Conservation (phyloP, 306 rosid species). For the Carpinus fangiana region DNA sequence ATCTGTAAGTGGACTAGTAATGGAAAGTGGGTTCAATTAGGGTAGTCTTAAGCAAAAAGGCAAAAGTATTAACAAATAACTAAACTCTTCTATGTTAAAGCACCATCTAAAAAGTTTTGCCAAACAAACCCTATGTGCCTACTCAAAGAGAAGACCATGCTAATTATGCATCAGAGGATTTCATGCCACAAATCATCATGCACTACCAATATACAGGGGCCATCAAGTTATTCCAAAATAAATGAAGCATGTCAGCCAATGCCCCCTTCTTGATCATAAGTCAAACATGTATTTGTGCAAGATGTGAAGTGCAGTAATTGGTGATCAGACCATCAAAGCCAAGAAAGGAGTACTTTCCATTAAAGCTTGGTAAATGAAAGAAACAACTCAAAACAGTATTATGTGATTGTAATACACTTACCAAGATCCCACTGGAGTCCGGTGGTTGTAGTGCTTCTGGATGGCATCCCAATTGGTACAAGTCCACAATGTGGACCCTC, state of each 20-base stretch:
- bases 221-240: background rate
- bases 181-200: background rate
- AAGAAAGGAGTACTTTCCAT: conserved; percentile 1
- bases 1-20: background rate
- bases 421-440: conserved; percentile 94
- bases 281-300: background rate
- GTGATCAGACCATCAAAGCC: background rate
- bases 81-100: too few relatives aligned
- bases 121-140: too few relatives aligned
- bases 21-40: background rate
- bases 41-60: background rate
- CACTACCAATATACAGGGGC: background rate
- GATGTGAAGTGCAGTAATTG: background rate
- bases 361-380: conserved; percentile 10
- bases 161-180: background rate
- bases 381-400: conserved; percentile 8
- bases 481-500: conserved; percentile 99
- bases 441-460: conserved; percentile 78
- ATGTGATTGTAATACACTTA: conserved; percentile 39
- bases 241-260: background rate
- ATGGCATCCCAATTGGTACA: conserved; percentile 80
- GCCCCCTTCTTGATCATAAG: background rate
- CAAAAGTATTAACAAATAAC: too few relatives aligned
- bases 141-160: background rate
- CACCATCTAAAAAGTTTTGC: too few relatives aligned